Conservation (phyloP, 2,329 filamentous ascomycete species). For the Exophiala lecanii-corni region DNA sequence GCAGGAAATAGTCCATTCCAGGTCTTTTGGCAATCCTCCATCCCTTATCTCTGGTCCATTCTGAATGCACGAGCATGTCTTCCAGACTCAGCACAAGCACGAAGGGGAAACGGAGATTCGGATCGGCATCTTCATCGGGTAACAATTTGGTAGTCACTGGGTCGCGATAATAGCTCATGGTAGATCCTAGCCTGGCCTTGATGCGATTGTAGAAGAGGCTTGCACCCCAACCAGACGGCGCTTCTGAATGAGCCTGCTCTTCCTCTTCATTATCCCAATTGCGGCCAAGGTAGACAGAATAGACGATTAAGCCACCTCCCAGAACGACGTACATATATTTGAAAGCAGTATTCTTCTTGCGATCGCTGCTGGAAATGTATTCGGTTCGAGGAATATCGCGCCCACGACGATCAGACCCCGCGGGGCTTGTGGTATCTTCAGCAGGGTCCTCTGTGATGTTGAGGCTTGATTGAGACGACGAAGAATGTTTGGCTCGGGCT, state of each 20-base stretch:
- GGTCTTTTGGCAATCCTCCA: conserved; percentile 95
- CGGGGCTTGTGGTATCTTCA: conserved; percentile 45
- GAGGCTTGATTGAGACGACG: conserved; percentile 34
- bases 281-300: conserved; percentile 72
- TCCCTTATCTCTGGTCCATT: conserved; percentile 89
- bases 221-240: conserved; percentile 74
- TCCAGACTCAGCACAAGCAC: conserved; percentile 90
- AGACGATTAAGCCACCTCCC: conserved; percentile 52
- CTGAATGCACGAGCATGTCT: conserved; percentile 88
- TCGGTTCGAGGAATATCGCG: conserved; percentile 67
- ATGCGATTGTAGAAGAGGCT: conserved; percentile 75
- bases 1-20: conserved; percentile 93
- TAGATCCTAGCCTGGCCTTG: conserved; percentile 67
- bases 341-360: conserved; percentile 69
- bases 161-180: conserved; percentile 90
- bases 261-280: conserved; percentile 80
- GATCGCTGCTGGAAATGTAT: conserved; percentile 88
- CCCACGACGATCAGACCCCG: conserved; percentile 51
- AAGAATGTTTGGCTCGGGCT: conserved; percentile 36
- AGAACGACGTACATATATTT: conserved; percentile 67
- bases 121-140: conserved; percentile 61
- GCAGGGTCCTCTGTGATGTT: conserved; percentile 52
- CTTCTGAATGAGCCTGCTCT: conserved; percentile 61
- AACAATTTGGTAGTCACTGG: conserved; percentile 91
- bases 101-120: conserved; percentile 77